Evolutionary conservation across 2,329 filamentous ascomycete genomes (phyloP).

Genomic region (Colletotrichum melonis): DNA sequence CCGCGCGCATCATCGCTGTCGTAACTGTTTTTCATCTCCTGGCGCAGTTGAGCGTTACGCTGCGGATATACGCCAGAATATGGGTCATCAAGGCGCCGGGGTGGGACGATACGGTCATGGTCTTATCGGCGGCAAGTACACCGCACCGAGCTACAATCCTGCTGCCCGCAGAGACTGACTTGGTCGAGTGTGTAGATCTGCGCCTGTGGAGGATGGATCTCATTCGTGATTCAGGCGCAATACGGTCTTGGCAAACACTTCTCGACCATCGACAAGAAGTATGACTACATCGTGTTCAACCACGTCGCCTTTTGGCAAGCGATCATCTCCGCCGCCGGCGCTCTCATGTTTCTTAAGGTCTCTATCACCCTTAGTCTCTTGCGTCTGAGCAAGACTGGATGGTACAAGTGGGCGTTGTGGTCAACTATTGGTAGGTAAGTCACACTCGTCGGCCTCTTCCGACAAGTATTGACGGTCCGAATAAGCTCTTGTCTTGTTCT

Average conservation of each 20-base stretch:
- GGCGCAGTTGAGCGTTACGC: background rate
- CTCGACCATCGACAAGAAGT: conserved; percentile 43
- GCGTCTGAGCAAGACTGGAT: conserved; percentile 38
- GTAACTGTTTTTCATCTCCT: conserved; percentile 22
- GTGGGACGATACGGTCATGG: conserved; percentile 38
- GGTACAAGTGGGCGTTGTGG: conserved; percentile 41
- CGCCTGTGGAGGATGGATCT: conserved; percentile 42
- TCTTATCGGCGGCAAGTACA: conserved; percentile 37
- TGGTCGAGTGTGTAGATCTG: conserved; percentile 38
- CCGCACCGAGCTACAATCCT: background rate
- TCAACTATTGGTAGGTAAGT: conserved; percentile 34
- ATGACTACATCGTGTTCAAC: conserved; percentile 47
- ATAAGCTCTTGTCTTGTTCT: conserved; percentile 36
- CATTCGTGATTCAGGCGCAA: conserved; percentile 55
- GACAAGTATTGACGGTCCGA: background rate
- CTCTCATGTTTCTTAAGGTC: conserved; percentile 38
- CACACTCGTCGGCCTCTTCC: background rate
- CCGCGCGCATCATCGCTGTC: conserved; percentile 38
- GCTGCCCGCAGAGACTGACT: background rate
- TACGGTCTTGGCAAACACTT: conserved; percentile 60
- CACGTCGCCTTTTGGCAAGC: conserved; percentile 58
- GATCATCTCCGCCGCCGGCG: conserved; percentile 51
- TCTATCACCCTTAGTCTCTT: conserved; percentile 39
- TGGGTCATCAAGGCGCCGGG: conserved; percentile 13
- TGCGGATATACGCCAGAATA: conserved; percentile 10